Conservation (phyloP, 306 rosid species). For the Oemleria cerasiformis region DNA sequence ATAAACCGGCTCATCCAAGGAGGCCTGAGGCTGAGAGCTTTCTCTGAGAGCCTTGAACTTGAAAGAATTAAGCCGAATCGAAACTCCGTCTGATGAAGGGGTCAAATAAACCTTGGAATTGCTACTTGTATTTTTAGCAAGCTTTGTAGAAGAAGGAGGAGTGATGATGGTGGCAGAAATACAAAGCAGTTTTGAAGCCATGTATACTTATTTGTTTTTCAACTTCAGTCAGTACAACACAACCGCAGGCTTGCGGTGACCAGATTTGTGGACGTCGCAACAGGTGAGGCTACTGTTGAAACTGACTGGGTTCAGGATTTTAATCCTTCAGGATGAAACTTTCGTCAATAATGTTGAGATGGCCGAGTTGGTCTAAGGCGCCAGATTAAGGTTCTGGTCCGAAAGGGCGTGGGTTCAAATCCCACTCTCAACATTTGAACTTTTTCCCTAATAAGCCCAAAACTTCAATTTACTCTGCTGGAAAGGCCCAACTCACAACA, state of each 20-base stretch:
- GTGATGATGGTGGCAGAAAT: neutral
- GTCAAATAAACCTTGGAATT: neutral
- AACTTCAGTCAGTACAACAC: neutral
- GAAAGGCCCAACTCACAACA: too few species aligned
- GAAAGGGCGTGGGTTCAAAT: slow-evolving; percentile 31
- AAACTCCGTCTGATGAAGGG: neutral
- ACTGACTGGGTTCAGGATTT: too few species aligned
- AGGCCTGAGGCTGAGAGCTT: slow-evolving; percentile 29
- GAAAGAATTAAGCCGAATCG: slow-evolving; percentile 22
- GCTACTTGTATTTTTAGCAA: neutral
- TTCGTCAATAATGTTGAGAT: slow-evolving; percentile 1
- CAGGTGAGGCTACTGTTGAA: too few species aligned
- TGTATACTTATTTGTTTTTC: neutral
- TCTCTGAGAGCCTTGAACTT: slow-evolving; percentile 60
- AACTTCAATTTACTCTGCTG: too few species aligned
- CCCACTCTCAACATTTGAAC: slow-evolving; percentile 12
- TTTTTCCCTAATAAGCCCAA: neutral
- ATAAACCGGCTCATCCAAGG: slow-evolving; percentile 39
- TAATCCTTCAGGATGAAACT: too few species aligned
- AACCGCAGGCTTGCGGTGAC: neutral
- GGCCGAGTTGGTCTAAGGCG: slow-evolving; percentile 32
- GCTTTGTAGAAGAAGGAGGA: slow-evolving; percentile 1
- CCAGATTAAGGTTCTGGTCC: slow-evolving; percentile 29
- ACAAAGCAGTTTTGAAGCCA: slow-evolving; percentile 12
- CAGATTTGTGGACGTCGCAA: neutral